Evolutionary conservation across 2,329 filamentous ascomycete genomes (phyloP).

Genomic region (Beauveria sp.): DNA sequence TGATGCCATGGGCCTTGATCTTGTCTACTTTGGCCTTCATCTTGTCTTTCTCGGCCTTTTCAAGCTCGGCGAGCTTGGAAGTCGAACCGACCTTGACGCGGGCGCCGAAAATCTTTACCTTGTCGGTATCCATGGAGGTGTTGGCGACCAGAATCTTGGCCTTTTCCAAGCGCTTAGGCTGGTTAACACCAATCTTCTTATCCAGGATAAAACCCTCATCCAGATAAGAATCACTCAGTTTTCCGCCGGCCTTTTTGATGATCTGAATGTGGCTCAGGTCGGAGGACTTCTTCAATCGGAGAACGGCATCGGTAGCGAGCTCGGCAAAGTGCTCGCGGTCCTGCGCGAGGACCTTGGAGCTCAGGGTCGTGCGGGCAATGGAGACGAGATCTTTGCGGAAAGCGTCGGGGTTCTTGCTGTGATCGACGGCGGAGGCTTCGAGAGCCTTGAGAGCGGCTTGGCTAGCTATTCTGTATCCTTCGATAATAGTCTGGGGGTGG

Average conservation of each 20-base stretch:
- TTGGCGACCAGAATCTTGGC: conserved; percentile 98
- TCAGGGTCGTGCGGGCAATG: conserved; percentile 91
- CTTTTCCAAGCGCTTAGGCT: conserved; percentile 94
- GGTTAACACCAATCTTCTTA: conserved; percentile 98
- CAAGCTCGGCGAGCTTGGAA: conserved; percentile 93
- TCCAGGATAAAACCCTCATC: conserved; percentile 98
- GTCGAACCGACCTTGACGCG: conserved; percentile 95
- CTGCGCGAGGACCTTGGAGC: conserved; percentile 93
- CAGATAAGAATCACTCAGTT: conserved; percentile 93
- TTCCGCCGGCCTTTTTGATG: conserved; percentile 98
- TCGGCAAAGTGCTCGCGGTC: conserved; percentile 87
- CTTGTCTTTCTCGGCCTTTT: conserved; percentile 97
- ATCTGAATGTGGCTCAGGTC: conserved; percentile 98
- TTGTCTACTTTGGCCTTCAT: conserved; percentile 99
- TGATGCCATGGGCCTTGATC: conserved; percentile 98
- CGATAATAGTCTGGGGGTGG: conserved; percentile 98
- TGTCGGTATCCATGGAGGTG: conserved; percentile 99
- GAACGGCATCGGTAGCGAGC: conserved; percentile 83
- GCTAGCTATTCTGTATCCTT: conserved; percentile 96
- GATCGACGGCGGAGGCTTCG: conserved; percentile 78
- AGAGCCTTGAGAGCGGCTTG: conserved; percentile 78
- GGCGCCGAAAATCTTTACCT: conserved; percentile 98
- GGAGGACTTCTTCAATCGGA: conserved; percentile 81
- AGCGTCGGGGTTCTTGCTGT: conserved; percentile 72
- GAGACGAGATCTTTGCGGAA: conserved; percentile 86